A percentile compares a stretch with the other conserved stretches of the same genome.
phyloP scores from a whole-genome alignment of 2,329 filamentous ascomycete genomes.

The Hymenoscyphus albidus region DNA sequence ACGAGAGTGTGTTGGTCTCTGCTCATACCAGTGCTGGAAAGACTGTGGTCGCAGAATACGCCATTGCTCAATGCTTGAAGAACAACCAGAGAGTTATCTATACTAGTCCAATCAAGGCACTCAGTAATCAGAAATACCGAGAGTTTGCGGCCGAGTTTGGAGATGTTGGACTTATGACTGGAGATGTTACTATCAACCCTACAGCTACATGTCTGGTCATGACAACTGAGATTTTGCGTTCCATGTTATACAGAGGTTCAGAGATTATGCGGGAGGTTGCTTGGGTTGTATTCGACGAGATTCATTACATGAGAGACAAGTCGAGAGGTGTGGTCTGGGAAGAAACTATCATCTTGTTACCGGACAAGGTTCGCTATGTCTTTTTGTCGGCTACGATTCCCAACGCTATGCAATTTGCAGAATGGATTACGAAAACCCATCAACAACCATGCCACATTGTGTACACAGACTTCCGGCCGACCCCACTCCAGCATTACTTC shows the following conservation, averaged over 20 bases:
- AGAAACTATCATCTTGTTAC: conserved; percentile 95
- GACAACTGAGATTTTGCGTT: conserved; percentile 98
- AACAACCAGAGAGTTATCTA: conserved; percentile 98
- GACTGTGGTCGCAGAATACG: conserved; percentile 97
- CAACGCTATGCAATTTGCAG: conserved; percentile 98
- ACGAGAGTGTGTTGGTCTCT: conserved; percentile 94
- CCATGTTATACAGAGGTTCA: conserved; percentile 95
- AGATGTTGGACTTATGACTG: conserved; percentile 96
- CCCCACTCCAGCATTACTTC: conserved; percentile 95
- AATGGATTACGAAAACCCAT: conserved; percentile 98
- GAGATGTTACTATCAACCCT: conserved; percentile 98
- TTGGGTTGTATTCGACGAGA: conserved; percentile 98
- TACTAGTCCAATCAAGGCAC: conserved; percentile 96
- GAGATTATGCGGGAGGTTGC: conserved; percentile 99
- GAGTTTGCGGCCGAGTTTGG: conserved; percentile 95
- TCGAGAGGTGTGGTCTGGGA: conserved; percentile 96
- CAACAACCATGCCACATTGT: conserved; percentile 97
- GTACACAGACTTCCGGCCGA: conserved; percentile 97
- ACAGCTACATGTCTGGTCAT: conserved; percentile 97
- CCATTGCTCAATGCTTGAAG: conserved; percentile 94
- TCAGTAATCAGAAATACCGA: conserved; percentile 98
- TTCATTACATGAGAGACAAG: conserved; percentile 97
- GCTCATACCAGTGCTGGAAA: conserved; percentile 98
- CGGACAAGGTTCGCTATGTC: conserved; percentile 98
- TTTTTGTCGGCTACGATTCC: conserved; percentile 98